phyloP scores from a whole-genome alignment of 345 rosid species.

The Populus deltoides region DNA sequence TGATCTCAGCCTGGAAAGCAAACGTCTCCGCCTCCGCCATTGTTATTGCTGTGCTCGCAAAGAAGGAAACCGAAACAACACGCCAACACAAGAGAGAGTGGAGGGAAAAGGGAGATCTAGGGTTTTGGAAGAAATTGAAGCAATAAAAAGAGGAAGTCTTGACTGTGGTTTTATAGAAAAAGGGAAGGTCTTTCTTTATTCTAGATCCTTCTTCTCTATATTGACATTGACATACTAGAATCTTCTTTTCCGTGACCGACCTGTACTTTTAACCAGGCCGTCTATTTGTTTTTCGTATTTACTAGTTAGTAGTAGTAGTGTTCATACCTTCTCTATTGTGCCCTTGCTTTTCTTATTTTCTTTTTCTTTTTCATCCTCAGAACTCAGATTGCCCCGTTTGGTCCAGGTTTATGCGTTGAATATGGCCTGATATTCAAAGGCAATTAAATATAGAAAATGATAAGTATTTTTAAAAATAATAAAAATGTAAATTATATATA shows the following conservation, averaged over 20 bases:
- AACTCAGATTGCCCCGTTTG: too few relatives aligned
- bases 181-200: not conserved
- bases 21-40: slow-evolving; percentile 10
- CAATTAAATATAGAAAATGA: too few relatives aligned
- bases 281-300: too few relatives aligned
- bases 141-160: not conserved
- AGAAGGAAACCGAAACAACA: not conserved
- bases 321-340: too few relatives aligned
- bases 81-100: not conserved
- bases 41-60: not conserved
- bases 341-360: too few relatives aligned
- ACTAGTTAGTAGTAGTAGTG: too few relatives aligned
- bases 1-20: slow-evolving; percentile 11
- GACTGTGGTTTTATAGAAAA: not conserved
- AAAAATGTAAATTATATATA: too few relatives aligned
- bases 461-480: too few relatives aligned
- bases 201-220: not conserved
- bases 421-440: too few relatives aligned
- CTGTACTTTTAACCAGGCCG: not conserved
- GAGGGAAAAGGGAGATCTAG: not conserved
- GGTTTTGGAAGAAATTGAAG: not conserved
- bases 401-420: too few relatives aligned
- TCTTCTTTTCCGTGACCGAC: too few relatives aligned
- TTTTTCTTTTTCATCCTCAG: too few relatives aligned
- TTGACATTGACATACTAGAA: not conserved